A percentile compares a stretch with the other conserved stretches of the same genome.
Conservation (phyloP, 2,329 filamentous ascomycete genomes). For the Lasiodiplodia sp. region DNA sequence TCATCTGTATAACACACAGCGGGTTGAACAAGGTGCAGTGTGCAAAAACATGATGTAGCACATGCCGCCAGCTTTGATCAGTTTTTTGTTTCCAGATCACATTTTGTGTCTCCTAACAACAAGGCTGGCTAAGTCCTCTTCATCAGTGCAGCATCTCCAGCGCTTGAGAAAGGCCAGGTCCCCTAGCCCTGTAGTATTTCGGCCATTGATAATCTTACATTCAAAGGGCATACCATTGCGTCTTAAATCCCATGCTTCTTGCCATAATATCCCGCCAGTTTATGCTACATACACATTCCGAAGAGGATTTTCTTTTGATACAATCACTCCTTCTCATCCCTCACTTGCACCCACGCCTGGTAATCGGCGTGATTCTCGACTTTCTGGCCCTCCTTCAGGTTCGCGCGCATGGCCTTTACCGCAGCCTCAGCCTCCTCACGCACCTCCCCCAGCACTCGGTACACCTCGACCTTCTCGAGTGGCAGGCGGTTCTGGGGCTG, state of each 20-base stretch:
- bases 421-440: neutral
- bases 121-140: no score
- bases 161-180: no score
- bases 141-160: no score
- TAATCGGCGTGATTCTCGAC: neutral
- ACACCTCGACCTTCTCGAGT: constrained; percentile 35
- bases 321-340: neutral
- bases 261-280: neutral
- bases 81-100: no score
- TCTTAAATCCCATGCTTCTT: neutral
- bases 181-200: no score
- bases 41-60: no score
- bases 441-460: neutral
- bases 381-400: neutral
- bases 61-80: no score
- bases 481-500: constrained; percentile 45
- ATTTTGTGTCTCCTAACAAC: no score
- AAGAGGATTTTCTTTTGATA: neutral
- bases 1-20: no score
- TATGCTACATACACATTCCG: neutral
- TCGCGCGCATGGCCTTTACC: neutral
- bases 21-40: no score
- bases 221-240: neutral
- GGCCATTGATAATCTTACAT: neutral
- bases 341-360: neutral